Conservation (phyloP, 2,329 filamentous ascomycete species). For the Trichophaea hybrida region DNA sequence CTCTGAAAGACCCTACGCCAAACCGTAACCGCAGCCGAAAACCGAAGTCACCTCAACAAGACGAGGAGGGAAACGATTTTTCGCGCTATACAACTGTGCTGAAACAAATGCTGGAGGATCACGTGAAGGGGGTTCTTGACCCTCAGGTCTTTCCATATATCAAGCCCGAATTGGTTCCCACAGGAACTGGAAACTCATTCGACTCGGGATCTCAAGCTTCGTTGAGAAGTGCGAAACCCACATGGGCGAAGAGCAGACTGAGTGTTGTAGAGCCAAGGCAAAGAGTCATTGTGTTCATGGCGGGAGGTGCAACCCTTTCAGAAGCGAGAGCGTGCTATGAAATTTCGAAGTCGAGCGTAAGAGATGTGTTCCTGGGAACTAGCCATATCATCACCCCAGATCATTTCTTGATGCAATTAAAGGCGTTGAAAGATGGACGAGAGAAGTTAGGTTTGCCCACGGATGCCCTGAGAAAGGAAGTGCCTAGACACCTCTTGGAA, state of each 20-base stretch:
- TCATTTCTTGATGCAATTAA: conserved; percentile 68
- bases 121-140: conserved; percentile 54
- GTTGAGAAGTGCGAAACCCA: conserved; percentile 79
- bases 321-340: conserved; percentile 86
- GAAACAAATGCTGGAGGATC: conserved; percentile 66
- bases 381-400: conserved; percentile 85
- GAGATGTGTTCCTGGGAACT: conserved; percentile 76
- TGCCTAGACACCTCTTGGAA: conserved; percentile 77
- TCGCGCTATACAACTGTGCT: conserved; percentile 72
- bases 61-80: conserved; percentile 64
- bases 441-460: conserved; percentile 65
- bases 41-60: conserved; percentile 20
- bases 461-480: conserved; percentile 64
- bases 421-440: conserved; percentile 62
- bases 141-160: conserved; percentile 55
- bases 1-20: conserved; percentile 63
- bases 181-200: conserved; percentile 31
- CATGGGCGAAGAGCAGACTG: conserved; percentile 76
- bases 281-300: conserved; percentile 84
- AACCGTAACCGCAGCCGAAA: conserved; percentile 41
- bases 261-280: conserved; percentile 68
- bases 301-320: conserved; percentile 85
- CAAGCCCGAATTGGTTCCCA: conserved; percentile 46
- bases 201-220: conserved; percentile 49
- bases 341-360: conserved; percentile 52